phyloP scores from a whole-genome alignment of 2,329 filamentous ascomycete species.

The Cryphonectria radicalis region DNA sequence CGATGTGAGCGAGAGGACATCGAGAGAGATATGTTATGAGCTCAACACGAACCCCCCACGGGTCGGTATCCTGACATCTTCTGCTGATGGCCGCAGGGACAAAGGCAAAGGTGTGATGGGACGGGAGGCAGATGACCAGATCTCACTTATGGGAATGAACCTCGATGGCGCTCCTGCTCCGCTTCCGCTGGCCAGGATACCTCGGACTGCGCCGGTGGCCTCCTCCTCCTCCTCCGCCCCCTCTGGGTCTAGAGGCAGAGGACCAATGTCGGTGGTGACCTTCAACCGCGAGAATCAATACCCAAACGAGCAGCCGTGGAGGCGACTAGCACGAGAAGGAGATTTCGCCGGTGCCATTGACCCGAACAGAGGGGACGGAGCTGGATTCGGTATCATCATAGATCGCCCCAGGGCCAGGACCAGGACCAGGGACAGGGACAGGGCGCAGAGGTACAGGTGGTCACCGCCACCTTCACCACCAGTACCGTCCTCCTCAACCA shows the following conservation, averaged over 20 bases:
- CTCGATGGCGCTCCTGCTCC: slow-evolving; percentile 17
- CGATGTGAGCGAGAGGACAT: slow-evolving; percentile 15
- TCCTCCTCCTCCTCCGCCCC: neutral
- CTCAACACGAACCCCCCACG: slow-evolving; percentile 4
- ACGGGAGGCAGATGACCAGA: neutral
- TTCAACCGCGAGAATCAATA: neutral
- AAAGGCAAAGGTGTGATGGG: neutral
- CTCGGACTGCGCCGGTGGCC: slow-evolving; percentile 6
- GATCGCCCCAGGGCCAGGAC: neutral
- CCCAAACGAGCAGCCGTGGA: slow-evolving; percentile 28
- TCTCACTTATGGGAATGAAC: neutral
- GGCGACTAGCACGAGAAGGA: slow-evolving; percentile 22
- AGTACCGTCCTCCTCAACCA: neutral
- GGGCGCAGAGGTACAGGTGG: neutral
- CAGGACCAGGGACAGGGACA: no score
- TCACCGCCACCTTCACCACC: neutral
- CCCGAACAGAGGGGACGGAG: slow-evolving; percentile 25
- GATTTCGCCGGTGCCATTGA: slow-evolving; percentile 28
- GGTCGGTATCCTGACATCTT: neutral
- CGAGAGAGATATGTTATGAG: slow-evolving; percentile 17
- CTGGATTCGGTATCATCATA: slow-evolving; percentile 24
- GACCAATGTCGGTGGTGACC: neutral
- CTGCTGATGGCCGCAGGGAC: neutral
- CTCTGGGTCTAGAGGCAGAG: neutral
- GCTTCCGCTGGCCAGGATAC: neutral